Conservation (phyloP, 768 basidiomycete genomes). For the Suillus plorans region DNA sequence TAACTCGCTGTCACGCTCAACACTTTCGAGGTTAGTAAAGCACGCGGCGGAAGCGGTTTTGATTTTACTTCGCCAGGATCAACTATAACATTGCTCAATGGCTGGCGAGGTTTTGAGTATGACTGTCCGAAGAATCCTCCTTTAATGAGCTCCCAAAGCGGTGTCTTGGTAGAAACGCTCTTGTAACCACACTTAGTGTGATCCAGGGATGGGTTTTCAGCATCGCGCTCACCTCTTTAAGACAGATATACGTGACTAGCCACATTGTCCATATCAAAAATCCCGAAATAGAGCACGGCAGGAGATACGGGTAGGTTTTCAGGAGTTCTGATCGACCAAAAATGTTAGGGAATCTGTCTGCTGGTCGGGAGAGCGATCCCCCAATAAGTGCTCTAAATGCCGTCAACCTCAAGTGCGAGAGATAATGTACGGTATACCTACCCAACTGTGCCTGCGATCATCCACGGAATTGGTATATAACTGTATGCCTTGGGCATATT, state of each 20-base stretch:
- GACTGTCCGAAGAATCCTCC: neutral
- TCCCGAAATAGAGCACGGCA: conserved; percentile 65
- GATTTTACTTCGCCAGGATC: neutral
- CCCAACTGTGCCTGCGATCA: conserved; percentile 41
- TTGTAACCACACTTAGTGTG: neutral
- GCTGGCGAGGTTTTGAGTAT: neutral
- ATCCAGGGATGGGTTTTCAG: neutral
- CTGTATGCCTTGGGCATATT: conserved; percentile 46
- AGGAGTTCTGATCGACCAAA: conserved; percentile 60
- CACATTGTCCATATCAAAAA: conserved; percentile 51
- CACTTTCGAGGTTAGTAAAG: conserved; percentile 53
- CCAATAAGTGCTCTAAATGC: conserved; percentile 52
- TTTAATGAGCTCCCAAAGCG: neutral
- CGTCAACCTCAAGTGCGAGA: conserved; percentile 3
- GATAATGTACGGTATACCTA: conserved; percentile 21
- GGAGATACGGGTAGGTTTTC: conserved; percentile 68
- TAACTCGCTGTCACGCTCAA: conserved; percentile 62
- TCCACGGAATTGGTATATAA: conserved; percentile 54
- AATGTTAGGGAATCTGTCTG: conserved; percentile 59
- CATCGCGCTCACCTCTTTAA: conserved; percentile 48
- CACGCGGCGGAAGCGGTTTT: conserved; percentile 43
- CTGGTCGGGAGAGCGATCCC: conserved; percentile 60
- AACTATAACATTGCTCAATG: neutral
- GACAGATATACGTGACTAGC: conserved; percentile 46
- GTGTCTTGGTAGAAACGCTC: neutral